Evolutionary conservation across 2,329 filamentous ascomycete genomes (phyloP).

Genomic region (Dothistroma pini): DNA sequence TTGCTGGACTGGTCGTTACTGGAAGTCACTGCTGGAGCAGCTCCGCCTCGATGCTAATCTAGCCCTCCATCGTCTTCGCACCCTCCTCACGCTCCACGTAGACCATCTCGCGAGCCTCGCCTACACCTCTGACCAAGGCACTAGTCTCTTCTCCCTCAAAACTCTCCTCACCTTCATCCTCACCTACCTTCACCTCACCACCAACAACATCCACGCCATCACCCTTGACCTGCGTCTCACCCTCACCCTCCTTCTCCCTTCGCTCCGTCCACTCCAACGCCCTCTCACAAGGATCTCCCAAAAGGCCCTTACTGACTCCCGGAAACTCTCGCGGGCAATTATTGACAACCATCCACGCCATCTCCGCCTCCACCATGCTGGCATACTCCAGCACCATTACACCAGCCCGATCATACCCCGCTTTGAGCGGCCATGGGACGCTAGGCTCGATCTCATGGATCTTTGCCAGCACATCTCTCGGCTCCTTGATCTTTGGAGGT

Average conservation of each 20-base stretch:
- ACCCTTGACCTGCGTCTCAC: not conserved
- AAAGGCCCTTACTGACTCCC: not conserved
- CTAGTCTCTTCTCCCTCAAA: too few relatives aligned
- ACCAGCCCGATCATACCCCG: not conserved
- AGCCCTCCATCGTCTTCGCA: not conserved
- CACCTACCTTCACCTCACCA: not conserved
- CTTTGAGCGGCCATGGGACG: not conserved
- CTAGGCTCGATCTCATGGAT: not conserved
- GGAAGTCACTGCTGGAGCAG: too few relatives aligned
- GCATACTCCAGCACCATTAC: conserved; percentile 6
- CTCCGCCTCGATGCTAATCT: too few relatives aligned
- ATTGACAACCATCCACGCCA: not conserved
- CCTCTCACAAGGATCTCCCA: conserved; percentile 4
- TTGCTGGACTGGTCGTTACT: too few relatives aligned
- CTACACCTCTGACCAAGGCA: too few relatives aligned
- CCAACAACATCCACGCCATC: not conserved
- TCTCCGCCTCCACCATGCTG: conserved; percentile 1
- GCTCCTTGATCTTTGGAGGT: not conserved
- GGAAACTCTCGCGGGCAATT: not conserved
- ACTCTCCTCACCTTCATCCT: not conserved
- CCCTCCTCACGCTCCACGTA: not conserved
- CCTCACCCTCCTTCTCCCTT: not conserved
- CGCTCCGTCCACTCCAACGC: not conserved
- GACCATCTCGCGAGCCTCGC: not conserved
- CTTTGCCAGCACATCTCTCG: not conserved